phyloP scores from a whole-genome alignment of 2,329 filamentous ascomycete genomes.

The Chalara sp. region DNA sequence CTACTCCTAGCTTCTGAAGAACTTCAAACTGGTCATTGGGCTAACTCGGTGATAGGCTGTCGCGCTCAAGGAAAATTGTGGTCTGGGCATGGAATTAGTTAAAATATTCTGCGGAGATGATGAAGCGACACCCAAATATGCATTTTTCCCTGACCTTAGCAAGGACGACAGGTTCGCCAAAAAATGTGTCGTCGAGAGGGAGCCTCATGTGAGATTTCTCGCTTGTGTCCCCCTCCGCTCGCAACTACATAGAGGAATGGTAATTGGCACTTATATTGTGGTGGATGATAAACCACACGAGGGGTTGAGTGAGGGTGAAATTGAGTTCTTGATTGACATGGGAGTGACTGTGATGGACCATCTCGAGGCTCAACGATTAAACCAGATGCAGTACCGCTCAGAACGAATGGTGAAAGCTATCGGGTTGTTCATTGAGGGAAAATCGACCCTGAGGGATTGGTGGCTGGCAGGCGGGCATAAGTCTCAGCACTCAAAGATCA shows the following conservation, averaged over 20 bases:
- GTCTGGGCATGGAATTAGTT: slow-evolving; percentile 13
- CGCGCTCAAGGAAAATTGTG: slow-evolving; percentile 5
- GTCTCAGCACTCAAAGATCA: slow-evolving; percentile 10
- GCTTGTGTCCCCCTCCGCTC: slow-evolving; percentile 56
- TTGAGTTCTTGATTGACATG: slow-evolving; percentile 50
- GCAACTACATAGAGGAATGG: slow-evolving; percentile 39
- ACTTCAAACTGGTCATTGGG: too few relatives aligned
- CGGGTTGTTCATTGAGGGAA: slow-evolving; percentile 46
- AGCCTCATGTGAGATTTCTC: slow-evolving; percentile 40
- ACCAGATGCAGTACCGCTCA: slow-evolving; percentile 43
- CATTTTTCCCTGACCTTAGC: slow-evolving; percentile 32
- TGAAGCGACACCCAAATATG: slow-evolving; percentile 7
- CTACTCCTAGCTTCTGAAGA: too few relatives aligned
- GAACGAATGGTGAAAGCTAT: slow-evolving; percentile 49
- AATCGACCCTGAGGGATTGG: slow-evolving; percentile 29
- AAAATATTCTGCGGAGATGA: slow-evolving; percentile 12
- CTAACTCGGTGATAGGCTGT: slow-evolving; percentile 7
- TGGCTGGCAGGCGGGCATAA: slow-evolving; percentile 20
- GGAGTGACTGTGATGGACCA: slow-evolving; percentile 52
- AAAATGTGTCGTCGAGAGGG: slow-evolving; percentile 28
- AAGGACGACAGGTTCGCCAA: slow-evolving; percentile 31
- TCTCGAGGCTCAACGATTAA: slow-evolving; percentile 47
- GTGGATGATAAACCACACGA: slow-evolving; percentile 49
- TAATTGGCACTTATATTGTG: slow-evolving; percentile 54
- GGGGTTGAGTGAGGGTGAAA: slow-evolving; percentile 39